Base-by-base conservation (phyloP, 768 basidiomycete genomes). In the Brasilioporus rufonigricans region DNA sequence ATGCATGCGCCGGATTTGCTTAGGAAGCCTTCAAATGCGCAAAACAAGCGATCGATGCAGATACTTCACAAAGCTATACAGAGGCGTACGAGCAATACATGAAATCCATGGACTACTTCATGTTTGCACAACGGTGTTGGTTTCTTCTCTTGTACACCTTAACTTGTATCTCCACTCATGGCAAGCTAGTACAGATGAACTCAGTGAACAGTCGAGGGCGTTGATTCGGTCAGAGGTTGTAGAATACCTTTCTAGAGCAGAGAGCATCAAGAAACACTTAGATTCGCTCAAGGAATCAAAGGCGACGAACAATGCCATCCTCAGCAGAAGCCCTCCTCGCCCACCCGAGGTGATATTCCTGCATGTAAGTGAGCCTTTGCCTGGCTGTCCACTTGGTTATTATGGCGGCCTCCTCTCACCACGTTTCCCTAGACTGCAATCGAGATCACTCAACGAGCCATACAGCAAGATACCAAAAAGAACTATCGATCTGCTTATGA, bases 31-130 rank as follows among this genome's bases (percentile, higher is more conserved):
- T 96, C 70, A 87, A 89, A 60, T 82, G 94, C 43, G 91, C 95
- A 10, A 90, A 92, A 73, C 81, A 82, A 61, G 93, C 93, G 44
- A 91, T 93, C 62, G 91, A 93, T 52, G 87, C 90, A 56, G 96
- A 98, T 73, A 78, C 81, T 54, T 91, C 89, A 72, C 86, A 87
- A 73, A 89, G 94, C 73, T 97, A 96, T 75, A 78, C 81, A 21
- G 92, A 93, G 64, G 94, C 94, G n/a, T 95, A 90, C 82, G 92
- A 87, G 74, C 80, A 85, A 55, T 95, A 96, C 73, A 86, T 87
- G 76, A 96, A 96, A 77, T 81, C 90, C 5, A 80, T 98, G 59
- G 96, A 98, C 68, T 97, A 95, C 72, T 98, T 98, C 74, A 91
- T 97, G 89, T 89, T 97, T 67, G 93, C 94, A 11, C 77, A 93